A percentile compares a stretch with the other conserved stretches of the same genome.
phyloP scores from a whole-genome alignment of 768 basidiomycete genomes.

The Pholiota microspora region DNA sequence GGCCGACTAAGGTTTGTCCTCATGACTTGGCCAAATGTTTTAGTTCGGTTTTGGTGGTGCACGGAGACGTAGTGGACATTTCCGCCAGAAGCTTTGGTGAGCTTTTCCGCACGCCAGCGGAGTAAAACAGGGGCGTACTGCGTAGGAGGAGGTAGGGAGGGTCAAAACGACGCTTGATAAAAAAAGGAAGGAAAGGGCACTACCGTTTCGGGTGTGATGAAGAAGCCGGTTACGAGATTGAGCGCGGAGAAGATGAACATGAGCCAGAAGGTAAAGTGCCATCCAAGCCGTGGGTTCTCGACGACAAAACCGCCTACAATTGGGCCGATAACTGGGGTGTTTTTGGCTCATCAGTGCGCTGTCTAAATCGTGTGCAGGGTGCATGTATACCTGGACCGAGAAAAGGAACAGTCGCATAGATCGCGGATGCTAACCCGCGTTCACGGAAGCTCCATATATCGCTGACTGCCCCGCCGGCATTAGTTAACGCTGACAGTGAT shows the following conservation, averaged over 20 bases:
- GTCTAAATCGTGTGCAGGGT: neutral
- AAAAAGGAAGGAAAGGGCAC: neutral
- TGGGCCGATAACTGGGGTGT: conserved; percentile 54
- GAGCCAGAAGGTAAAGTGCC: conserved; percentile 67
- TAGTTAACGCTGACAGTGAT: conserved; percentile 47
- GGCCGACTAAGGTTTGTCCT: conserved; percentile 52
- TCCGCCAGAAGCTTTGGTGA: conserved; percentile 39
- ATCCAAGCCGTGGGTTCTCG: conserved; percentile 44
- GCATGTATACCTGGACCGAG: conserved; percentile 48
- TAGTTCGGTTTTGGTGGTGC: conserved; percentile 44
- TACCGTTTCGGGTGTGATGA: conserved; percentile 59
- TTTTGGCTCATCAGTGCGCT: neutral
- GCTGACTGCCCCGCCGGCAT: conserved; percentile 54
- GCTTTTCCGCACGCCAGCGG: conserved; percentile 44
- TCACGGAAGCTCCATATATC: conserved; percentile 62
- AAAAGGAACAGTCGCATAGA: conserved; percentile 59
- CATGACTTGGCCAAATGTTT: conserved; percentile 40
- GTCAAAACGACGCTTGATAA: neutral
- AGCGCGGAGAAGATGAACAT: conserved; percentile 52
- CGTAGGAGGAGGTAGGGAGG: too few relatives aligned
- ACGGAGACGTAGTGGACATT: conserved; percentile 45
- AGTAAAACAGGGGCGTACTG: conserved; percentile 66
- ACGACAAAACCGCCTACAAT: conserved; percentile 67
- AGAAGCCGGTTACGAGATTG: conserved; percentile 42
- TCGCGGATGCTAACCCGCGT: conserved; percentile 54